A percentile compares a stretch with the other conserved stretches of the same genome.
phyloP scores from a whole-genome alignment of 2,329 filamentous ascomycete species.

The Ilyonectria sp. region DNA sequence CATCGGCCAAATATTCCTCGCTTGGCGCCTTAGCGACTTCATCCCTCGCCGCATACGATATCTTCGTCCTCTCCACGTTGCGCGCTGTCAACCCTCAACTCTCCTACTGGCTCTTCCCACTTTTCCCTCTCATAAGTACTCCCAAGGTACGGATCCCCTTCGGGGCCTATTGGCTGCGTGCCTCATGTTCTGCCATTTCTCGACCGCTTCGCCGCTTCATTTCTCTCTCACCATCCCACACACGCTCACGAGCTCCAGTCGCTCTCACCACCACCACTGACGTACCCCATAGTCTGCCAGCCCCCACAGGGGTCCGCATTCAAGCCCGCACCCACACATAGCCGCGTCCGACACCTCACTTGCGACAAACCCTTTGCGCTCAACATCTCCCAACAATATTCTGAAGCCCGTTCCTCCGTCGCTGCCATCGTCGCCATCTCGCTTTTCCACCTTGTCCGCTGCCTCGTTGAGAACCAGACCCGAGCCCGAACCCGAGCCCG shows the following conservation, averaged over 20 bases:
- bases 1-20: slow-evolving; percentile 49
- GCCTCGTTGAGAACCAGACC: background rate
- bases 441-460: background rate
- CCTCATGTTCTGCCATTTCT: slow-evolving; percentile 14
- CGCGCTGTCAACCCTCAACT: slow-evolving; percentile 18
- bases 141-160: slow-evolving; percentile 5
- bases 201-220: background rate
- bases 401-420: slow-evolving; percentile 4
- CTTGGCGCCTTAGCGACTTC: slow-evolving; percentile 44
- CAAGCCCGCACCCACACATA: slow-evolving; percentile 32
- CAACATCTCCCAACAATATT: slow-evolving; percentile 23
- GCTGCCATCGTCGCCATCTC: background rate
- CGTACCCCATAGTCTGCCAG: slow-evolving; percentile 47
- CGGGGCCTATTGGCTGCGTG: slow-evolving; percentile 7
- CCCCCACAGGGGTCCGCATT: slow-evolving; percentile 47
- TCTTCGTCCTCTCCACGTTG: slow-evolving; percentile 33
- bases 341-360: slow-evolving; percentile 27
- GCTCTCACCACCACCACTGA: slow-evolving; percentile 29
- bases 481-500: background rate
- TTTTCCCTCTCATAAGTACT: slow-evolving; percentile 23
- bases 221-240: slow-evolving; percentile 18
- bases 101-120: slow-evolving; percentile 20
- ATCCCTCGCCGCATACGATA: slow-evolving; percentile 39
- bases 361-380: slow-evolving; percentile 25
- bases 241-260: slow-evolving; percentile 14